A percentile compares a stretch with the other conserved stretches of the same genome.
phyloP scores from a whole-genome alignment of 352 stramenopile genomes.

The Phytophthora pini region DNA sequence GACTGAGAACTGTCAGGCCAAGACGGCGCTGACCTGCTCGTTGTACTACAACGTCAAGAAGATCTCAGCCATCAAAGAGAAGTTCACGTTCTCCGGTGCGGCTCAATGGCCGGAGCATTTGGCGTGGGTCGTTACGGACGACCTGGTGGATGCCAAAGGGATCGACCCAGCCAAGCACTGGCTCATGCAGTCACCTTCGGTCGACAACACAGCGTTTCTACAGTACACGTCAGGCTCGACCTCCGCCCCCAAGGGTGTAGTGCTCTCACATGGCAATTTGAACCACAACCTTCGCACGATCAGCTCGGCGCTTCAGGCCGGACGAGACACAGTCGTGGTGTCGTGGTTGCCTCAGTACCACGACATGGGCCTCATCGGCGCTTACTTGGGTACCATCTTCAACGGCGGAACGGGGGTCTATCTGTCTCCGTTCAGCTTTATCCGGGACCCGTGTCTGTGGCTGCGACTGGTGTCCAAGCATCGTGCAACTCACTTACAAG shows the following conservation, averaged over 20 bases:
- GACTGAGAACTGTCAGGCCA: conserved; percentile 90
- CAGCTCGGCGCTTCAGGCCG: conserved; percentile 91
- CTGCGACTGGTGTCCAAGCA: conserved; percentile 91
- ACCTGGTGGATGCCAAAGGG: conserved; percentile 57
- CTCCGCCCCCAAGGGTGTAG: conserved; percentile 97
- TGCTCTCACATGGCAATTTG: conserved; percentile 97
- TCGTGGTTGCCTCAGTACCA: conserved; percentile 99
- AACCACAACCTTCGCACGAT: conserved; percentile 97
- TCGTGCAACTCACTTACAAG: conserved; percentile 96
- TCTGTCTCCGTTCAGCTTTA: conserved; percentile 98
- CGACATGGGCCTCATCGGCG: conserved; percentile 99
- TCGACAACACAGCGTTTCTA: conserved; percentile 94
- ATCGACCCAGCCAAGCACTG: conserved; percentile 52
- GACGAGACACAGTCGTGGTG: conserved; percentile 93
- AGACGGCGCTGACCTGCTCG: conserved; percentile 92
- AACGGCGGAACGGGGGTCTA: conserved; percentile 95
- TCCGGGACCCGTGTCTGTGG: conserved; percentile 97
- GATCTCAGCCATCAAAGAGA: conserved; percentile 86
- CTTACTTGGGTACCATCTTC: conserved; percentile 84
- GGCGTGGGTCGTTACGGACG: conserved; percentile 88
- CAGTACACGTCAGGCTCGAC: conserved; percentile 99
- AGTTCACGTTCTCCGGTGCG: conserved; percentile 68
- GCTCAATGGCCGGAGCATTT: conserved; percentile 89
- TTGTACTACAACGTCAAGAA: conserved; percentile 97
- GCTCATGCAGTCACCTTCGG: conserved; percentile 48